Base-by-base conservation (phyloP, 78 protist genomes). In the Guillardia theta region DNA sequence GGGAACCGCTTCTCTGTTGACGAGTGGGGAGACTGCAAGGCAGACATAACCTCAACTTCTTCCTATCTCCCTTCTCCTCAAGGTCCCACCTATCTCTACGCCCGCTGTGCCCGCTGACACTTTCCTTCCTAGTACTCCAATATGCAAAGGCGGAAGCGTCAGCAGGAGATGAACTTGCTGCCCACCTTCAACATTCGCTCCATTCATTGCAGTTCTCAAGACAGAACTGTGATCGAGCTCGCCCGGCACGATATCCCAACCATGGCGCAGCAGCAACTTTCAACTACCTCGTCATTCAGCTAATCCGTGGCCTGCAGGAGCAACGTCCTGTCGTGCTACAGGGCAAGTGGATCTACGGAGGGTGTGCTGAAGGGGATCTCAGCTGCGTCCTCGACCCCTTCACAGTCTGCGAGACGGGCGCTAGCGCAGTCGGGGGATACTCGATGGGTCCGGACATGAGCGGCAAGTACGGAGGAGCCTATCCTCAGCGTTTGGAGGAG, bases 241-340 rank as follows among this genome's bases (percentile, higher is more conserved):
- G 90, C 24, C 53, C 43, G 50, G 90, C 90, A 48, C 53, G 6
- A 10, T 78, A 21, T 8, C 90, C 90, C 19, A 78, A 78, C 8
- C 90, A 78, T 50, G 90, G 90, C 48, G 90, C 90, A 43, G 90
- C 90, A 0, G 90, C 90, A 4, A 78, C 90, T 4, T 24, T 78
- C 43, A 78, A 78, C 48, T 78, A 78, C 90, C 90, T 78, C 48
- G 50, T 78, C 18, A 78, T 78, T 50, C 90, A 78, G 50, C 90
- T 78, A 18, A 78, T 44, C 37, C 90, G 90, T 8, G 90, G 90
- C 18, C 8, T 78, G 90, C 90, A 48, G 24, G 9, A 78, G 53
- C 18, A 78, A 18, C 90, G 90, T 22, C 90, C 90, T 1, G 90
- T 78, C 30, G 18, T 43, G 24, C 44, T 78, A 22, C 0, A 37